Evolutionary conservation across 2,329 filamentous ascomycete genomes (phyloP).

Genomic region (Penicillium vulpinum): DNA sequence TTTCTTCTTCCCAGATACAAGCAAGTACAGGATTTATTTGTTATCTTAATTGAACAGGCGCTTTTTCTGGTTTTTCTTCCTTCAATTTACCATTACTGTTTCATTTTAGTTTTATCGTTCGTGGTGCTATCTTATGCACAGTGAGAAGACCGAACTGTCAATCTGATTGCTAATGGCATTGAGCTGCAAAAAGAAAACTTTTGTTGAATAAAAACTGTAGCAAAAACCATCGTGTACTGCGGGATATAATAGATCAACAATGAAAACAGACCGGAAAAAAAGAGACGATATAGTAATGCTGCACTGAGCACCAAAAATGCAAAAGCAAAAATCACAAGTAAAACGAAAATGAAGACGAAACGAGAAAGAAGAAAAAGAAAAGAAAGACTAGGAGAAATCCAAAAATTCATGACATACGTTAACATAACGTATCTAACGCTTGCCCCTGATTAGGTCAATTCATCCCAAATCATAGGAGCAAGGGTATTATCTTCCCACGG

Average conservation of each 20-base stretch:
- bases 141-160: background rate
- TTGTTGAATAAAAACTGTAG: constrained; percentile 8
- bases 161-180: background rate
- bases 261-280: background rate
- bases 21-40: background rate
- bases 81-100: background rate
- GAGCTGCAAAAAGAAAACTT: background rate
- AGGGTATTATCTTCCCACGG: constrained; percentile 43
- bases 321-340: background rate
- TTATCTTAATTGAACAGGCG: background rate
- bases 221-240: constrained; percentile 28
- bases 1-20: background rate
- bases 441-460: constrained; percentile 22
- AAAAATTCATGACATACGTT: background rate
- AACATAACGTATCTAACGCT: background rate
- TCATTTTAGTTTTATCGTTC: background rate
- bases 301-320: constrained; percentile 8
- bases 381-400: background rate
- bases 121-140: background rate
- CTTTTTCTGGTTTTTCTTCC: background rate
- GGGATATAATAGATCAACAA: constrained; percentile 27
- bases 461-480: constrained; percentile 44
- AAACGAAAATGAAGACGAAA: background rate
- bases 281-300: background rate
- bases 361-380: background rate